Conservation (phyloP, 176 grass and related monocot genomes). For the Carex parvula region DNA sequence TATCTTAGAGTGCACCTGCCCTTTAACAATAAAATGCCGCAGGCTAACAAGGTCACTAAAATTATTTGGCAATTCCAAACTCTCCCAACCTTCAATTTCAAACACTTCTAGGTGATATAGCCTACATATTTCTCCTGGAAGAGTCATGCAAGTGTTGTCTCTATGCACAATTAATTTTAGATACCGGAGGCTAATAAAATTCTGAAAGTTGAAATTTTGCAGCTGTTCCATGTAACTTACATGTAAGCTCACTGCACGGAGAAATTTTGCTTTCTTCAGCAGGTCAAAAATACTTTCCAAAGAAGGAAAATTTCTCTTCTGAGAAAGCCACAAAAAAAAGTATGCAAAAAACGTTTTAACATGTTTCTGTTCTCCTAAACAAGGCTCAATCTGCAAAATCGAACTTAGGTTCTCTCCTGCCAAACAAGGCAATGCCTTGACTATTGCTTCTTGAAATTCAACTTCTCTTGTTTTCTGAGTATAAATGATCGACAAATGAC, state of each 20-base stretch:
- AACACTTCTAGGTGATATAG: constrained; percentile 43
- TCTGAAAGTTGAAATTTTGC: not conserved
- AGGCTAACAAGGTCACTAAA: constrained; percentile 20
- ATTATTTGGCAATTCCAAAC: not conserved
- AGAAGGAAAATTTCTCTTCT: too few relatives aligned
- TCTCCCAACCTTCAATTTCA: too few relatives aligned
- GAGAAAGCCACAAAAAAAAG: too few relatives aligned
- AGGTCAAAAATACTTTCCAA: not conserved
- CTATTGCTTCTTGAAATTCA: too few relatives aligned
- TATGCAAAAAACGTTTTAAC: too few relatives aligned
- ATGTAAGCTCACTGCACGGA: not conserved
- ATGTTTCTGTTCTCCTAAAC: too few relatives aligned
- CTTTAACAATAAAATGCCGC: not conserved
- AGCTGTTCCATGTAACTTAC: too few relatives aligned
- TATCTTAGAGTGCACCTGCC: not conserved
- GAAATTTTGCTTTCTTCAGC: not conserved
- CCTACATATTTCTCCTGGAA: not conserved
- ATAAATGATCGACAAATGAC: constrained; percentile 41
- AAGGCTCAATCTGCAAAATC: too few relatives aligned
- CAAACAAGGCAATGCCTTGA: not conserved
- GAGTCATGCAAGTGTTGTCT: too few relatives aligned
- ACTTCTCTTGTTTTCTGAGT: too few relatives aligned
- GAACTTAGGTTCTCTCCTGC: too few relatives aligned
- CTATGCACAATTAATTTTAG: constrained; percentile 21
- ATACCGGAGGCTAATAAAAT: constrained; percentile 21